Base-by-base conservation (phyloP, 306 rosid genomes). In the Prinsepia uniflora region DNA sequence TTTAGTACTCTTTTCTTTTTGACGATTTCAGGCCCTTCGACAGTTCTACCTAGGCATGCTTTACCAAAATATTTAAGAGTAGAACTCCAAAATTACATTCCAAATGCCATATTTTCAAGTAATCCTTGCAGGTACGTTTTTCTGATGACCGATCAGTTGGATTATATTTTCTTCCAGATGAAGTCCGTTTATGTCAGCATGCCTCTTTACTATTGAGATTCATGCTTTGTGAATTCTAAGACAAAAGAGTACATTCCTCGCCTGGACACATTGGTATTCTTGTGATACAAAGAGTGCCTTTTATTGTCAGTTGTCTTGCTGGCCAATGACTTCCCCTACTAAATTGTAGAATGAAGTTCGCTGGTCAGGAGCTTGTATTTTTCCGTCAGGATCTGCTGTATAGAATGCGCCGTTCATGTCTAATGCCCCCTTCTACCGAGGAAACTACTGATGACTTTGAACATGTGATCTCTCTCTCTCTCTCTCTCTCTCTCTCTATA, bases 381-480 rank as follows among this genome's bases (percentile, higher is more conserved):
- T 89, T 90, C 70, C 87, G 92, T 39, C 95, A 94, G 80, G 96
- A 90, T 85, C 67, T 89, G 73, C 89, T 90, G 71, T 84, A 90
- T 70, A 86, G 92, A 81, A 90, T 94, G 97, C 88, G 95, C 2
- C 96, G 96, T 30, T 81, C 96, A 5, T 88, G 97, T 85, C 76
- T 90, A 79, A 76, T 89, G 63, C 89, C 96, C 30, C 98, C 98
- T 80, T 90, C 96, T 54, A 73, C 65, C 19, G 95, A 87, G 78
- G 97, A 93, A 82, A 93, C 98, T 6, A 84, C 72, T 42, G 98
- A 93, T 87, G 81, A 78, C 67, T 94, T 94, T 82, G 88, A 90
- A 78, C 97, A 94, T 87, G 98, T 94, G 82, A 73, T 43, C 41
- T 75, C 65, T 75, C 48, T 52, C 18, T 65, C 50, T n/a, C 58